Conservation (phyloP, 345 rosid genomes). For the Combretum micranthum region DNA sequence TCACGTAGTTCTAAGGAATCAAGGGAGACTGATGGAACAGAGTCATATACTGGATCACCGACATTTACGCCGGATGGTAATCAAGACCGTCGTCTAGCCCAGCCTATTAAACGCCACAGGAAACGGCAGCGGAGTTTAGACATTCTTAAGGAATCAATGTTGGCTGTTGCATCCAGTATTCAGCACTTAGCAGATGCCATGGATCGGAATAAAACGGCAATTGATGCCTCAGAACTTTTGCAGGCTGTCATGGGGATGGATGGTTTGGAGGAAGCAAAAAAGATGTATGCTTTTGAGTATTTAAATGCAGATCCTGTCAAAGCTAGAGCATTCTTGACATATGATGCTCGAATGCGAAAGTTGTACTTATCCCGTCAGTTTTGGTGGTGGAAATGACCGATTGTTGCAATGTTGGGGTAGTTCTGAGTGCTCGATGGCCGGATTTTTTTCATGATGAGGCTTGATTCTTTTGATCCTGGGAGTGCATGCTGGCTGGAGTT, state of each 20-base stretch:
- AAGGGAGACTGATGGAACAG: slow-evolving; percentile 85
- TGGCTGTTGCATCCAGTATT: slow-evolving; percentile 65
- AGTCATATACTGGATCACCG: slow-evolving; percentile 47
- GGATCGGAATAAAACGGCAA: slow-evolving; percentile 42
- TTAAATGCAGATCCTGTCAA: slow-evolving; percentile 77
- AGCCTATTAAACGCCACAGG: slow-evolving; percentile 46
- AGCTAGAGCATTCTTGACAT: slow-evolving; percentile 84
- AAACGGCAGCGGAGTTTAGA: slow-evolving; percentile 54
- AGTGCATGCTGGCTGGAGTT: too few relatives aligned
- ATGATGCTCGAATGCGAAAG: slow-evolving; percentile 66
- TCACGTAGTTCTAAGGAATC: slow-evolving; percentile 54
- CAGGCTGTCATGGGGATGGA: slow-evolving; percentile 82
- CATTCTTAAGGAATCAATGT: slow-evolving; percentile 65
- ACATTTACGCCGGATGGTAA: slow-evolving; percentile 43
- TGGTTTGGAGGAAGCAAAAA: slow-evolving; percentile 79
- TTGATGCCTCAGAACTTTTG: slow-evolving; percentile 52
- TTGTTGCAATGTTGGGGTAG: too few relatives aligned
- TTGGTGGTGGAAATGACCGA: slow-evolving; percentile 83
- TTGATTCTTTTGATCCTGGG: too few relatives aligned
- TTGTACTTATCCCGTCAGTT: slow-evolving; percentile 68
- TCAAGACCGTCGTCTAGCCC: slow-evolving; percentile 51
- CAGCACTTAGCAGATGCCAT: slow-evolving; percentile 68
- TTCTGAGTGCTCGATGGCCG: too few relatives aligned
- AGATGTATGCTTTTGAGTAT: slow-evolving; percentile 87
- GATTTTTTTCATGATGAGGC: too few relatives aligned